These are phyloP conservation scores for Glonium stellatum DNA, from an alignment of 495 filamentous ascomycete genomes.

Conservation along the genomic window DNA sequence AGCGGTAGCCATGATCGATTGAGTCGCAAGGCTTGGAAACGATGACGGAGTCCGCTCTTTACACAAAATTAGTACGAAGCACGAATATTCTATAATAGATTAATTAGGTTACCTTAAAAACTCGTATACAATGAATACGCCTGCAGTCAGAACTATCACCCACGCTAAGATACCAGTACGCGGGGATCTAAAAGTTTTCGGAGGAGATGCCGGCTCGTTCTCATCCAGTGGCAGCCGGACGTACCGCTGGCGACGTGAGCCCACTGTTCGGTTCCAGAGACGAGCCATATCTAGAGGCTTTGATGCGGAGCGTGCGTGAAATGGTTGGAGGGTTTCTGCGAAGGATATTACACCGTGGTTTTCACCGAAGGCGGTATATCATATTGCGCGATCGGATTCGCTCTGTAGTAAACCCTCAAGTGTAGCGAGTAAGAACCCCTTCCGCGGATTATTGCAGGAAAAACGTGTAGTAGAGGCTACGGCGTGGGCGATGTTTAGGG, in stretches of 20 bases:
- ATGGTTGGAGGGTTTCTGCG: no score
- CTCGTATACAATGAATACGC: conserved; percentile 11
- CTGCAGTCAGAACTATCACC: neutral
- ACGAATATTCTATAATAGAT: conserved; percentile 3
- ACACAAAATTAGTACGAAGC: conserved; percentile 6
- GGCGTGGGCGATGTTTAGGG: no score
- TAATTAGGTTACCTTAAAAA: conserved; percentile 12
- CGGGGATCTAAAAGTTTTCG: neutral
- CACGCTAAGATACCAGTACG: neutral
- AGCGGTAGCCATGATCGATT: conserved; percentile 57
- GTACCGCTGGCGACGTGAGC: conserved; percentile 2
- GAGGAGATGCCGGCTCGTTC: conserved; percentile 9
- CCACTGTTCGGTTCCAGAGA: conserved; percentile 16
- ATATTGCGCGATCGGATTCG: no score
- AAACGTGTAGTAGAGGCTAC: no score
- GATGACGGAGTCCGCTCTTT: conserved; percentile 4
- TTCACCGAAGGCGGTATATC: no score
- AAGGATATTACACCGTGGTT: no score
- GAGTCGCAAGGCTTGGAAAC: conserved; percentile 39
- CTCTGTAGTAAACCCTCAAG: no score
- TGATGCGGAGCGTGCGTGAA: neutral
- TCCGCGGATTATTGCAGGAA: no score
- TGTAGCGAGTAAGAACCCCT: no score
- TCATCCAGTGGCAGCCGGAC: conserved; percentile 11
- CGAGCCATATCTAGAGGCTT: conserved; percentile 7